Evolutionary conservation across 2,329 filamentous ascomycete genomes (phyloP), one percentile per base, ranked within the genome.

Genomic region (Aspergillus oerlinghausenensis): DNA sequence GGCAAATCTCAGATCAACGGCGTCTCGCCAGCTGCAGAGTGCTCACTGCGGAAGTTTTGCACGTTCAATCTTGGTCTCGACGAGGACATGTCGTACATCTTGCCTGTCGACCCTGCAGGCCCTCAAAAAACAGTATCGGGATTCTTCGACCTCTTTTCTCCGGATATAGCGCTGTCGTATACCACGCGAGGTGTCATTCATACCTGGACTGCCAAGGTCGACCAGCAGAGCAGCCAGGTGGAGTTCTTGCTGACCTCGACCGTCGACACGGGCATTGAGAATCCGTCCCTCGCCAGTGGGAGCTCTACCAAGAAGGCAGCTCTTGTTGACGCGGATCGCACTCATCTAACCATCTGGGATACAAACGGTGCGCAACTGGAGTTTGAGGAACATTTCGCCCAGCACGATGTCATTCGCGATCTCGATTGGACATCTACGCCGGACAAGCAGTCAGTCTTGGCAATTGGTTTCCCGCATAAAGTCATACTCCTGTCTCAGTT

Each of bases 351-450:
- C 0, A 96, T 97, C 51, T 97, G 92, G 93, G 92, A 96, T 67
- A 89, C 90, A 10, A 85, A 88, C 60, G 89, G 88, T 55, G 87
- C 87, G 1, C 87, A 91, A 60, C 80, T 96, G 5, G 92, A 97
- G 71, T 92, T 90, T 67, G 83, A 89, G 59, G 84, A 93, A 65
- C 82, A 85, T 29, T 94, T 92, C 61, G 82, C 88, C 61, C 80
- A 82, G 11, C 82, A 88, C 58, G 88, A 94, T 65, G 83, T 82
- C 5, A 91, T 97, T 43, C 86, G 88, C 60, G 92, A 96, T 71
- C 82, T 97, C 11, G 92, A 96, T 71, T 97, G 93, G 93, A 93
- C 92, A 0, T 93, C 90, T 3, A 96, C 92, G 0, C 91, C 91
- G 0, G 90, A 96, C 70, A 86, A 86, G 50, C 91, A 96, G 67